Evolutionary conservation across 106 monocot species (phyloP).

Genomic region (Posidonia australis): DNA sequence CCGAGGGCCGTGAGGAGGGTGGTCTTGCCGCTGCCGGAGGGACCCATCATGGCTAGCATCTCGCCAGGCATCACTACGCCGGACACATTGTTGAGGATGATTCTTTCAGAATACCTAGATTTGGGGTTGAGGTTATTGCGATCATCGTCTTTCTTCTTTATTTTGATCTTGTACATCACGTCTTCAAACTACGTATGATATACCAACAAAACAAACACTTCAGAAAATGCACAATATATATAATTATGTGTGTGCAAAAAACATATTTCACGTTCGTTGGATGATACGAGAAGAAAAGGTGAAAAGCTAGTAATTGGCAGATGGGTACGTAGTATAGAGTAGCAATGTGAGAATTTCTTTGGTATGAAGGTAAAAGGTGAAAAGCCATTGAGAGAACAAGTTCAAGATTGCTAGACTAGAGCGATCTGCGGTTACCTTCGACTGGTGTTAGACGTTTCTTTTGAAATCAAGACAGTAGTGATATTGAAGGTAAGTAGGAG

Average conservation of each 20-base stretch:
- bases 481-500: background rate
- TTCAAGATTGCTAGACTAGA: too few relatives aligned
- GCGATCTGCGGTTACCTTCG: too few relatives aligned
- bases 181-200: conserved; percentile 32
- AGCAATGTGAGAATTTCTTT: too few relatives aligned
- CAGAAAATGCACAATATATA: background rate
- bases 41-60: conserved; percentile 35
- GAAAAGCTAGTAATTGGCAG: too few relatives aligned
- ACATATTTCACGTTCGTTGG: too few relatives aligned
- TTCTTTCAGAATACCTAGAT: background rate
- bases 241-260: background rate
- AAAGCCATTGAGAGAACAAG: too few relatives aligned
- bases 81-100: conserved; percentile 23
- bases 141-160: background rate
- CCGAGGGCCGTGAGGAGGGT: conserved; percentile 33
- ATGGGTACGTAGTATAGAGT: too few relatives aligned
- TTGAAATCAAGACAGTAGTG: too few relatives aligned
- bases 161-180: conserved; percentile 29
- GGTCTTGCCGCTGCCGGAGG: conserved; percentile 41
- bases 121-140: background rate
- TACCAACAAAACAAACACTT: too few relatives aligned
- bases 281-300: too few relatives aligned
- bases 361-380: too few relatives aligned
- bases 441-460: too few relatives aligned
- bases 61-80: conserved; percentile 24